phyloP scores from a whole-genome alignment of 1,139 yeast genomes.

The Geotrichum bryndzae region DNA sequence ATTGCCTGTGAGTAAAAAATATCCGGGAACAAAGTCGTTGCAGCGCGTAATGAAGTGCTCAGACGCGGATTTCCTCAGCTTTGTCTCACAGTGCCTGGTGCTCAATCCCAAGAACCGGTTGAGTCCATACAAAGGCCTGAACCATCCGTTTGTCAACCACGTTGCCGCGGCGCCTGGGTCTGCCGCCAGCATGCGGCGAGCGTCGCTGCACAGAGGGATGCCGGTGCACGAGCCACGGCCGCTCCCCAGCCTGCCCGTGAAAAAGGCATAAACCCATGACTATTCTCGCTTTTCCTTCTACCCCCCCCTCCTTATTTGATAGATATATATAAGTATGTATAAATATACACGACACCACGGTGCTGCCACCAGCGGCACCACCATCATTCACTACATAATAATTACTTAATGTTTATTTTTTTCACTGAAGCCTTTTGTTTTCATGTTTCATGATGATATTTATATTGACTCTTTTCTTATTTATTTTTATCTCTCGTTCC shows the following conservation, averaged over 20 bases:
- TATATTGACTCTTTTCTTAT: too few relatives aligned
- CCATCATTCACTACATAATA: too few relatives aligned
- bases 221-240: slow-evolving; percentile 7
- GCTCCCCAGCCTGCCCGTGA: slow-evolving; percentile 10
- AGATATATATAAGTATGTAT: background rate
- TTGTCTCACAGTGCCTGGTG: slow-evolving; percentile 37
- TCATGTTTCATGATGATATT: too few relatives aligned
- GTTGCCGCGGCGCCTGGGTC: background rate
- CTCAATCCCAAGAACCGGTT: slow-evolving; percentile 54
- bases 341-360: background rate
- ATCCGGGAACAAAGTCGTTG: slow-evolving; percentile 31
- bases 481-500: too few relatives aligned
- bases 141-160: slow-evolving; percentile 39
- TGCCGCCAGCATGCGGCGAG: background rate
- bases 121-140: slow-evolving; percentile 42
- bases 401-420: too few relatives aligned
- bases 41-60: slow-evolving; percentile 26
- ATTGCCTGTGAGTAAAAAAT: slow-evolving; percentile 31
- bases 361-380: too few relatives aligned
- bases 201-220: background rate
- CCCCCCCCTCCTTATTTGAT: too few relatives aligned
- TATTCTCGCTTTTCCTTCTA: background rate
- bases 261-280: background rate
- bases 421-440: too few relatives aligned
- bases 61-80: slow-evolving; percentile 37